Base-by-base conservation (phyloP, 2,329 filamentous ascomycete genomes). In the Beauveria bassiana region DNA sequence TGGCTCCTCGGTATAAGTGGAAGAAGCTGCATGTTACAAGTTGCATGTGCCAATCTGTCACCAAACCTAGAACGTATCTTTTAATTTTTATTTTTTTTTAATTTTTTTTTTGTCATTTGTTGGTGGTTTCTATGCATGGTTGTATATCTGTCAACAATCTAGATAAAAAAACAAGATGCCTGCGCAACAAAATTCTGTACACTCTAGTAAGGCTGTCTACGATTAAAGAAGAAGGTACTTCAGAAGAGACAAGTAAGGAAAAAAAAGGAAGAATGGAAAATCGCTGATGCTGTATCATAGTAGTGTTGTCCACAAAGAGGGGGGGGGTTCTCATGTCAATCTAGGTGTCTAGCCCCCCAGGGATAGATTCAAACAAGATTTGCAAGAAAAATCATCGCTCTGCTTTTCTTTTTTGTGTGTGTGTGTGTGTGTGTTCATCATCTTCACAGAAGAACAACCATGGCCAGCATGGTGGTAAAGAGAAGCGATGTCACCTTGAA, bases 391-490 rank as follows among this genome's bases (percentile, higher is more conserved):
- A 56, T 28, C 16, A 57, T 34, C 24, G 5, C 9, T 42, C 24
- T 47, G 26, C 18, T 52, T 14, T 20, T 31, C 2, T 56, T 34
- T 34, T 42, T 26, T 5, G 1, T 22, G 22, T 22, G 22, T 22
- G 22, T 22, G 22, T 22, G 22, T 22, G 22, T 22, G 22, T 22
- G 22, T 22, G 22, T 22, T 22, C 22, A 5, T 47, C 50, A 22
- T 26, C 52, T 50, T 55, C 31, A 61, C 59, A 61, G 45, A 55
- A 61, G 43, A 45, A 56, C 31, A 51, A 42, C 52, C 59, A 61
- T 61, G 59, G 45, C 59, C 59, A 61, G 52, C 59, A 61, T 50
- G 59, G 59, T 55, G 24, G 45, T 50, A 16, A 49, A 28, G n/a
- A 61, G 31, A 10, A 55, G 24, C 22, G 59, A 56, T 2, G 51